Conservation (phyloP, 352 stramenopile genomes). For the Phytophthora pseudosyringae region DNA sequence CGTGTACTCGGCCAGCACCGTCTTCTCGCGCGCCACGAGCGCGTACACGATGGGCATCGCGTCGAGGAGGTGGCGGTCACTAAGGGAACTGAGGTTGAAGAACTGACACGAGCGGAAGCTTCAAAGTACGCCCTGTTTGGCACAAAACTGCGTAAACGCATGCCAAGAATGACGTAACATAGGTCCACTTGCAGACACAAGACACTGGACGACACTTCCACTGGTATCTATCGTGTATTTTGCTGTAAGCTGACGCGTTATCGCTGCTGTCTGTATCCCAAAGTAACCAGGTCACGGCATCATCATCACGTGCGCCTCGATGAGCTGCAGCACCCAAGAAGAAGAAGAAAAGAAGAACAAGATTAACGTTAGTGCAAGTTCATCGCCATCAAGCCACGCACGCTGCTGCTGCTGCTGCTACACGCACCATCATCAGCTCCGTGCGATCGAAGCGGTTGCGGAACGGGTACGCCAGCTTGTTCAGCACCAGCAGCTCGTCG, state of each 20-base stretch:
- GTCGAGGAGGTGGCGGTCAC: neutral
- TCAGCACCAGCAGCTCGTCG: slow-evolving; percentile 69
- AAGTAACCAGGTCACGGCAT: slow-evolving; percentile 20
- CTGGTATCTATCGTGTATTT: slow-evolving; percentile 16
- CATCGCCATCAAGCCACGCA: neutral
- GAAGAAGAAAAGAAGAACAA: neutral
- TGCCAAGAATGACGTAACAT: too few relatives aligned
- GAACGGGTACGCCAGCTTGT: slow-evolving; percentile 73
- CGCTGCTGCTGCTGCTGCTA: neutral
- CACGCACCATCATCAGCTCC: slow-evolving; percentile 68
- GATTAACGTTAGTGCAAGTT: slow-evolving; percentile 8
- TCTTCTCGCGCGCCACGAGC: slow-evolving; percentile 97
- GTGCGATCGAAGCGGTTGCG: slow-evolving; percentile 68
- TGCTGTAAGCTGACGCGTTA: neutral
- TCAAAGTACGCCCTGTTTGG: too few relatives aligned
- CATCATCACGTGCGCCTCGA: slow-evolving; percentile 35
- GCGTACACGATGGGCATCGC: slow-evolving; percentile 92
- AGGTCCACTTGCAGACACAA: too few relatives aligned
- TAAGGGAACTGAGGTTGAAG: neutral
- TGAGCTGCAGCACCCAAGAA: slow-evolving; percentile 16
- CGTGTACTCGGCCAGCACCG: slow-evolving; percentile 98
- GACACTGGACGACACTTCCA: neutral
- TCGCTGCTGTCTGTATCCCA: neutral
- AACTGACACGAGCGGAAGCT: neutral
- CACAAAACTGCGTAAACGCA: too few relatives aligned